Percentiles rank a stretch among this genome's conserved stretches.
Conservation (phyloP, 2,329 filamentous ascomycete species). For the Alternaria sp. region DNA sequence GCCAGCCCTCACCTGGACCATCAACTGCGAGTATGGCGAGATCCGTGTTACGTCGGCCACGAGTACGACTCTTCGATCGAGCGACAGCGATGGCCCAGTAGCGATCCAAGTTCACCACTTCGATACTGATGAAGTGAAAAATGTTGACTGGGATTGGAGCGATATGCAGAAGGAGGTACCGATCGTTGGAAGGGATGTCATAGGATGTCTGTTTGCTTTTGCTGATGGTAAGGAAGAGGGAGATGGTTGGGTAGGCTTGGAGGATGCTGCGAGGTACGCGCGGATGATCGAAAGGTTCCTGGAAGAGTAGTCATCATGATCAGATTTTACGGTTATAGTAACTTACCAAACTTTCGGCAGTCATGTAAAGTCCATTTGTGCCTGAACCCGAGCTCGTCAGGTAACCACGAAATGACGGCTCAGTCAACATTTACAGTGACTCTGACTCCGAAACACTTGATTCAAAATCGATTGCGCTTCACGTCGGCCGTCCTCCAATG, state of each 20-base stretch:
- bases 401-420: too few relatives aligned
- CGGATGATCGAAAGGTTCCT: not conserved
- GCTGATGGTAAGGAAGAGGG: constrained; percentile 31
- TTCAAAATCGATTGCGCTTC: too few relatives aligned
- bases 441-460: too few relatives aligned
- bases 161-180: constrained; percentile 44
- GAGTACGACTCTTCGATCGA: constrained; percentile 27
- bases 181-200: constrained; percentile 30
- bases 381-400: too few relatives aligned
- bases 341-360: not conserved
- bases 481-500: too few relatives aligned
- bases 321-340: not conserved
- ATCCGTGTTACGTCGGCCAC: constrained; percentile 34
- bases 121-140: constrained; percentile 57
- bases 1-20: constrained; percentile 23
- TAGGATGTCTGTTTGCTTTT: constrained; percentile 32
- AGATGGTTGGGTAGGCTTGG: constrained; percentile 39
- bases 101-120: constrained; percentile 62
- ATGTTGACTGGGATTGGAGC: constrained; percentile 56
- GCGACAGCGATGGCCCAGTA: constrained; percentile 45
- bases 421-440: too few relatives aligned
- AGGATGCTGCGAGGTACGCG: constrained; percentile 32
- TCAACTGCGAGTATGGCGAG: constrained; percentile 33
- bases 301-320: not conserved
- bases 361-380: not conserved